Conservation (phyloP, 1,139 yeast species). For the Entelexis sorbosivorans region DNA sequence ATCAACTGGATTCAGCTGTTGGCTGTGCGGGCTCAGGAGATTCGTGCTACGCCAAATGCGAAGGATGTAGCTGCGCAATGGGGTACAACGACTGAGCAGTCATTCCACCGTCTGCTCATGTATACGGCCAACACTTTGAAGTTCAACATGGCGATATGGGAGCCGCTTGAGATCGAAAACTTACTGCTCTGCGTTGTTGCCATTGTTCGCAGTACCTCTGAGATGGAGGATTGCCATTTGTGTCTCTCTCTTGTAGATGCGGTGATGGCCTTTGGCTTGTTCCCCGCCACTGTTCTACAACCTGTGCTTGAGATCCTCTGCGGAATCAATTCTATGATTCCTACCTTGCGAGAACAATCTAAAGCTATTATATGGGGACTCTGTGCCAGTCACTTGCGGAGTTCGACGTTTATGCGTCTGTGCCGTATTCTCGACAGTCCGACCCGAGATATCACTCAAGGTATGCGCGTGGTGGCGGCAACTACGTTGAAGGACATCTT, state of each 20-base stretch:
- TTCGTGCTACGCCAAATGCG: constrained; percentile 25
- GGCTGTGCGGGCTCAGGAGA: constrained; percentile 28
- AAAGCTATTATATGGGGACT: constrained; percentile 35
- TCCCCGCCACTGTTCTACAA: constrained; percentile 37
- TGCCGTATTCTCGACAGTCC: constrained; percentile 32
- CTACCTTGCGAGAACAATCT: constrained; percentile 34
- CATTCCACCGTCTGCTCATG: constrained; percentile 31
- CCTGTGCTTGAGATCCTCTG: constrained; percentile 41
- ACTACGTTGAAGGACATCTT: constrained; percentile 24
- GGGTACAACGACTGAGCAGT: constrained; percentile 28
- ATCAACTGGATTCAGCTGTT: constrained; percentile 31
- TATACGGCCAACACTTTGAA: constrained; percentile 40
- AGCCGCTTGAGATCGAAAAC: constrained; percentile 33
- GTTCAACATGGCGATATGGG: constrained; percentile 40
- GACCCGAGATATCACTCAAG: constrained; percentile 25
- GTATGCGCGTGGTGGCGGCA: constrained; percentile 43
- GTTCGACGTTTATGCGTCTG: constrained; percentile 32
- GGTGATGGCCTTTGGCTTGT: constrained; percentile 38
- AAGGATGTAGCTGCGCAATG: constrained; percentile 27
- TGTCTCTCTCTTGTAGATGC: constrained; percentile 41
- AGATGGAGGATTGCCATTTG: constrained; percentile 34
- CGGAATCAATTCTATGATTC: constrained; percentile 37
- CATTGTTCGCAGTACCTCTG: constrained; percentile 39
- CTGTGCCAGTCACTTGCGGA: constrained; percentile 32
- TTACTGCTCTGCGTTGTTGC: constrained; percentile 34